A percentile compares a stretch with the other conserved stretches of the same genome.
Evolutionary conservation across 371 early-diverging fungal species (phyloP).

Genomic region (Syncephalastrum contaminatum): DNA sequence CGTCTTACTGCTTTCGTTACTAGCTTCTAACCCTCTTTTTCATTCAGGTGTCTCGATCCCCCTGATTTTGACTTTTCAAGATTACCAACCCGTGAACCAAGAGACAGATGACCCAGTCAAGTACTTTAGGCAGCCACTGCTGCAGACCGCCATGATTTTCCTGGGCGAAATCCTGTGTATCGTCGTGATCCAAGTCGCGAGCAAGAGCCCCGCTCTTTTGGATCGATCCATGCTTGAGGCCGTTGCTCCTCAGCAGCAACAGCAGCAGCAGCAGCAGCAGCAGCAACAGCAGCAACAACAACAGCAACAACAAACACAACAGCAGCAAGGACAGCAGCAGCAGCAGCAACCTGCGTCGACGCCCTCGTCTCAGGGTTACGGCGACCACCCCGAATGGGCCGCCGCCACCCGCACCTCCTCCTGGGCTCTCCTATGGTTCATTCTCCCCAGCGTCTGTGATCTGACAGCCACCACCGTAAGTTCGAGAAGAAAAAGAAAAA

Average conservation of each 20-base stretch:
- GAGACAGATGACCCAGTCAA: slow-evolving; percentile 17
- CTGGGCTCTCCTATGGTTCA: slow-evolving; percentile 38
- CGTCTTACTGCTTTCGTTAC: not conserved
- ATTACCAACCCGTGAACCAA: slow-evolving; percentile 30
- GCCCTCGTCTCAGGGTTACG: slow-evolving; percentile 5
- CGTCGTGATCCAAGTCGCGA: slow-evolving; percentile 34
- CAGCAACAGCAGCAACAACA: slow-evolving; percentile 2
- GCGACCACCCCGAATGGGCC: slow-evolving; percentile 18
- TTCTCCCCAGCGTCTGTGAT: slow-evolving; percentile 45
- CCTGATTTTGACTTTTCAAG: slow-evolving; percentile 42
- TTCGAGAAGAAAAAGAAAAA: not conserved
- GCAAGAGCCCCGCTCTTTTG: slow-evolving; percentile 29
- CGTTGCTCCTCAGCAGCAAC: slow-evolving; percentile 29
- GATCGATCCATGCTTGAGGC: slow-evolving; percentile 35
- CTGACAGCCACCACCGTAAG: slow-evolving; percentile 45
- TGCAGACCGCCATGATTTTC: slow-evolving; percentile 49
- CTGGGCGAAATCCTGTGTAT: slow-evolving; percentile 47
- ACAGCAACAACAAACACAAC: slow-evolving; percentile 7
- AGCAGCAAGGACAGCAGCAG: slow-evolving; percentile 1
- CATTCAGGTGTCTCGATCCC: slow-evolving; percentile 43
- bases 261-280: slow-evolving; percentile 4
- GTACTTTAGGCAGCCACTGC: slow-evolving; percentile 38
- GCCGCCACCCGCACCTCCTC: slow-evolving; percentile 25
- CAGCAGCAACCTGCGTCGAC: too few species aligned
- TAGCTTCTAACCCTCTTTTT: not conserved